Base-by-base conservation (phyloP, 2,329 filamentous ascomycete genomes). In the Aspergillus fischeri region DNA sequence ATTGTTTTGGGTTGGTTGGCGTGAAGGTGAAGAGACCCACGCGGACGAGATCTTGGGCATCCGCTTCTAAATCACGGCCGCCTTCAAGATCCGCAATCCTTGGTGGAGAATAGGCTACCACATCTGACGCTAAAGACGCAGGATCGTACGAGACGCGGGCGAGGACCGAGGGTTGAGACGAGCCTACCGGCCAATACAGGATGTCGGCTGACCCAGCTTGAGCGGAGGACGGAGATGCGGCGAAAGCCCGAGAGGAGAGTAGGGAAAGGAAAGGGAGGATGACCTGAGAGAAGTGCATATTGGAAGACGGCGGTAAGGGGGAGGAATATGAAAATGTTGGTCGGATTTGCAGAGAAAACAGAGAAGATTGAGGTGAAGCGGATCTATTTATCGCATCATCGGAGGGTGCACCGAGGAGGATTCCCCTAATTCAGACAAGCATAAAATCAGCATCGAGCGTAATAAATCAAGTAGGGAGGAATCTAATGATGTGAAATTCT, bases 41-140 rank as follows among this genome's bases (percentile, higher is more conserved):
- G 42, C 81, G 78, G 49, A 83, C 72, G 61, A 85, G 80, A 66
- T 79, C 77, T 54, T 79, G 73, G 63, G 80, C 73, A 42, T 55
- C 44, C 50, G 64, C 50, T 57, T 60, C 35, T 54, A 59, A 29
- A 52, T 57, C 38, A 14, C 21, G 9, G 56, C 48, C 29, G 53
- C 52, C 20, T 56, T 32, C 32, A 42, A 28, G 50, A 38, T 56
- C 38, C 25, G 24, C 54, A 2, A 61, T 28, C 7, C 49, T 59
- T 7, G 76, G 75, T 32, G 75, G 73, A 4, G 71, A 69, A 63
- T 76, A 78, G 20, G 74, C 73, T 10, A 72, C 58, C 10, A 78
- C 63, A 28, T 70, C 65, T 44, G 74, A 68, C 25, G 70, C 68
- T 42, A 72, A 64, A 6, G 73, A 71, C 14, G 63, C 56, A 5